Percentiles rank a stretch among this genome's conserved stretches.
These are phyloP conservation scores for Hypoxylon intermedium DNA, from an alignment of 495 filamentous ascomycete genomes.

Conservation along the genomic window DNA sequence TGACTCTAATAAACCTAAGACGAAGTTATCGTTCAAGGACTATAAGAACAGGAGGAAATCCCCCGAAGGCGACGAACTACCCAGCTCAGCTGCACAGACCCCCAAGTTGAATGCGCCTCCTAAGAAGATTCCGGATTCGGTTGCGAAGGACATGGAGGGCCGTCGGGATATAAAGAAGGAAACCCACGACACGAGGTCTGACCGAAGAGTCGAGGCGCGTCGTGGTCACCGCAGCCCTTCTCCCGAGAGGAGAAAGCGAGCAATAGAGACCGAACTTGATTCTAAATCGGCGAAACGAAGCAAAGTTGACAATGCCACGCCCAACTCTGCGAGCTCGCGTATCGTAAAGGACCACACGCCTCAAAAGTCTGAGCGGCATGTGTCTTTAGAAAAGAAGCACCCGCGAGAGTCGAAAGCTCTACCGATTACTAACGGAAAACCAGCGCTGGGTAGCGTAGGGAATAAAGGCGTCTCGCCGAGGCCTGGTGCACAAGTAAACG, in stretches of 20 bases:
- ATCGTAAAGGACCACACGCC: slow-evolving; percentile 33
- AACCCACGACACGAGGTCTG: slow-evolving; percentile 26
- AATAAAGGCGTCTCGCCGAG: slow-evolving; percentile 48
- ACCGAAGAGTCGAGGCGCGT: slow-evolving; percentile 39
- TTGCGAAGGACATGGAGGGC: slow-evolving; percentile 41
- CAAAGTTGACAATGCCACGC: slow-evolving; percentile 42
- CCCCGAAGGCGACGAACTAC: slow-evolving; percentile 50
- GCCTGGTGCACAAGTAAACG: slow-evolving; percentile 48
- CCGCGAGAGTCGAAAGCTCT: slow-evolving; percentile 32
- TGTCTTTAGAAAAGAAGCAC: slow-evolving; percentile 35
- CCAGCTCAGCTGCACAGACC: slow-evolving; percentile 30
- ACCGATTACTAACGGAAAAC: slow-evolving; percentile 47
- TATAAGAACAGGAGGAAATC: slow-evolving; percentile 52
- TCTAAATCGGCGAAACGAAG: slow-evolving; percentile 47
- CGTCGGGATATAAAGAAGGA: slow-evolving; percentile 25
- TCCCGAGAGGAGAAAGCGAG: slow-evolving; percentile 48
- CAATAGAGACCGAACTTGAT: slow-evolving; percentile 46
- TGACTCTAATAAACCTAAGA: slow-evolving; percentile 52
- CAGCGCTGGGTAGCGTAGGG: slow-evolving; percentile 40
- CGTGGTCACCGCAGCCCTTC: slow-evolving; percentile 43
- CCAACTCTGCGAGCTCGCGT: slow-evolving; percentile 38
- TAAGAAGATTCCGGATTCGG: slow-evolving; percentile 22
- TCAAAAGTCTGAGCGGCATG: slow-evolving; percentile 36
- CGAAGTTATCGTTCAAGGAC: slow-evolving; percentile 56
- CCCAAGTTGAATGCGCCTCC: slow-evolving; percentile 31